phyloP scores from a whole-genome alignment of 257 asterid genomes.

The Echium plantagineum region DNA sequence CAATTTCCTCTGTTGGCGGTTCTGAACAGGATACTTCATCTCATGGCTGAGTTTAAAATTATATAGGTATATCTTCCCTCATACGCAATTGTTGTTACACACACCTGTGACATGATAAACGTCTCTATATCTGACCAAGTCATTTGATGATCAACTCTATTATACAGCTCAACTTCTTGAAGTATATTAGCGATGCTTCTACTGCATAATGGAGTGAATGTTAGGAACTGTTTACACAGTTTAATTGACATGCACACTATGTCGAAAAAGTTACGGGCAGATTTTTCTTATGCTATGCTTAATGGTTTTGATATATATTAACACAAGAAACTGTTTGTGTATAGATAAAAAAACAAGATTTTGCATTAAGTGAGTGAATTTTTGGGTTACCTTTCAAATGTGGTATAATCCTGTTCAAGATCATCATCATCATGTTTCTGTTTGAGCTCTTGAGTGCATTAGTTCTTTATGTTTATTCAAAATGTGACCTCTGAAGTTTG shows the following conservation, averaged over 20 bases:
- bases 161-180: neutral
- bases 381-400: too few relatives aligned
- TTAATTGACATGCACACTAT: neutral
- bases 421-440: too few relatives aligned
- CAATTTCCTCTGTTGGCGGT: slow-evolving; percentile 75
- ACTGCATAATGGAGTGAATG: neutral
- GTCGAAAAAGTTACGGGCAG: too few relatives aligned
- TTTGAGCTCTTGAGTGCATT: too few relatives aligned
- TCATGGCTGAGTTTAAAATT: slow-evolving; percentile 29
- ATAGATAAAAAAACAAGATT: neutral
- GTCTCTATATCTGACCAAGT: neutral
- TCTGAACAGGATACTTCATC: slow-evolving; percentile 93
- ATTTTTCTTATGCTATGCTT: neutral
- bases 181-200: neutral
- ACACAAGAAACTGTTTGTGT: too few relatives aligned
- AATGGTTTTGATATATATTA: neutral
- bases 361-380: neutral
- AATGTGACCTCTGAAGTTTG: neutral
- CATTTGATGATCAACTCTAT: neutral
- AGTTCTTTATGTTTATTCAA: neutral
- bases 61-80: slow-evolving; percentile 15
- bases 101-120: neutral
- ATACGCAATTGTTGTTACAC: neutral
- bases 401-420: too few relatives aligned
- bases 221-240: neutral